Base-by-base conservation (phyloP, 805 yeast species). In the Teunomyces stri region DNA sequence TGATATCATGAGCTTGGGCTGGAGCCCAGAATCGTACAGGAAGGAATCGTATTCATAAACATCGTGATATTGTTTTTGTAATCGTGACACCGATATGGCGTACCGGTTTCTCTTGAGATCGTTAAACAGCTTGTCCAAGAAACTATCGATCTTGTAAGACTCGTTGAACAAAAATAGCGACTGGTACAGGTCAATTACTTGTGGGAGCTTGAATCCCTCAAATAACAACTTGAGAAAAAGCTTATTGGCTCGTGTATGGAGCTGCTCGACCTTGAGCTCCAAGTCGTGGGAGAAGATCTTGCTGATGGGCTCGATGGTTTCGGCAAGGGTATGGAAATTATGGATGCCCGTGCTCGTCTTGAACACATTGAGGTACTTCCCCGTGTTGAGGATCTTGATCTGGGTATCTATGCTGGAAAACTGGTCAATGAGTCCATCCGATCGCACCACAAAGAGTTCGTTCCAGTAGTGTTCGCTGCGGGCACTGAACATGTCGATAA, bases 321-420 rank as follows among this genome's bases (percentile, higher is more conserved):
- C 72, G 16, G 63, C 56, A 16, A 68, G 55, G 18, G 42, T 47
- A 4, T 60, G 60, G 28, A 70, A 60, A 44, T 65, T 60, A n/a
- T 70, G 68, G 3, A 79, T 66, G 0, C 84, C 85, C 9, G 68
- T 64, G 57, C 87, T 82, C 47, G 76, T 81, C 46, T 80, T 76
- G 38, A 87, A 72, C 2, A 92, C 84, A 57, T 89, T 87, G 47
- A 90, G 68, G 55, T 84, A 84, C 64, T 89, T 91, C 1, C 99
- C 99, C 0, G 97, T 88, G 43, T 82, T 70, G 20, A 92, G 68
- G 0, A 92, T 75, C 62, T 85, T 85, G 42, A 76, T 74, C 53
- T 86, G 86, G 5, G 82, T 60, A 2, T 74, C 78, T 21, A 69
- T 70, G 33, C 72, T 65, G 5, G 72, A 66, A 49, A 92, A 80